Evolutionary conservation across 1,284 basidiomycete genomes (phyloP).

Genomic region (Ustilago curta): DNA sequence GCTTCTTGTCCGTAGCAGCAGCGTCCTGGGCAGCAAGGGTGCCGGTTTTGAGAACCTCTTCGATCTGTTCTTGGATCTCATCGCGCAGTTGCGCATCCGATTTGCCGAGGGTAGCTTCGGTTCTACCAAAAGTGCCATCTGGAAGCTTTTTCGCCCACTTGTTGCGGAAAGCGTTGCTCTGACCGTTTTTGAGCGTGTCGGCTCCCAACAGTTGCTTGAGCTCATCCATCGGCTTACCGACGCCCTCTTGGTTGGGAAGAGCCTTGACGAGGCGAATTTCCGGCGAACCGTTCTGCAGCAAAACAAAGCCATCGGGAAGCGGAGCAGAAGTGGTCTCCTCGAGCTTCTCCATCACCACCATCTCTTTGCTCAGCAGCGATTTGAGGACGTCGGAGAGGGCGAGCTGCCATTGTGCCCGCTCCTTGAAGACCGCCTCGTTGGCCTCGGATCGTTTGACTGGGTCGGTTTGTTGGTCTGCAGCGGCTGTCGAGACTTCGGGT

Average conservation of each 20-base stretch:
- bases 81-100: constrained; percentile 49
- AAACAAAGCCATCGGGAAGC: constrained; percentile 43
- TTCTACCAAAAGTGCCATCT: constrained; percentile 83
- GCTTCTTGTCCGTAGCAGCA: constrained; percentile 77
- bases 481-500: constrained; percentile 35
- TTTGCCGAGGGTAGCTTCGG: constrained; percentile 69
- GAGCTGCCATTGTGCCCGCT: constrained; percentile 66
- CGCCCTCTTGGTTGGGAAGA: constrained; percentile 53
- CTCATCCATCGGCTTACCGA: constrained; percentile 58
- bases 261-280: constrained; percentile 64
- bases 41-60: constrained; percentile 80
- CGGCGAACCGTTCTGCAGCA: constrained; percentile 60
- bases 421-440: constrained; percentile 59
- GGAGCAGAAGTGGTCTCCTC: constrained; percentile 56
- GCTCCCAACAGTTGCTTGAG: constrained; percentile 63
- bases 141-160: constrained; percentile 96
- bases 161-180: constrained; percentile 95
- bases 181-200: constrained; percentile 74
- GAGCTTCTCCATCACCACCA: constrained; percentile 56
- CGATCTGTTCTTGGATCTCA: constrained; percentile 76
- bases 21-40: constrained; percentile 73
- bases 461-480: constrained; percentile 45
- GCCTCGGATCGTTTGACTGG: constrained; percentile 48
- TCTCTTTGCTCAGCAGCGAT: constrained; percentile 62
- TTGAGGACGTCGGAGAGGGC: constrained; percentile 64